These are phyloP conservation scores for Ganoderma meredithae DNA, from an alignment of 1,284 basidiomycete genomes.

Conservation along the genomic window DNA sequence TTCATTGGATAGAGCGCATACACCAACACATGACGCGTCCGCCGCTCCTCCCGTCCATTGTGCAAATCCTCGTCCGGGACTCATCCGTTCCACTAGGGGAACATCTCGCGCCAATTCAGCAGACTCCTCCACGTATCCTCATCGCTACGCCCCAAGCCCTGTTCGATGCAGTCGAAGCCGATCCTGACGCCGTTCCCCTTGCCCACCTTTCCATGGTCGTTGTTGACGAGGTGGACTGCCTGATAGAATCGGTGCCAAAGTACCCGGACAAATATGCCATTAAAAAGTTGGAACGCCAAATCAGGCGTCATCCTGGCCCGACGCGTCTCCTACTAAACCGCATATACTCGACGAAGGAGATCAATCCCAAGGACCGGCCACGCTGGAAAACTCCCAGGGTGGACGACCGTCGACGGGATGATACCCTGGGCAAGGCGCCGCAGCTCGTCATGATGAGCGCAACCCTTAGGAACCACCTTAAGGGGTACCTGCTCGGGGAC, in stretches of 20 bases:
- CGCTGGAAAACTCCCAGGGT: constrained; percentile 2
- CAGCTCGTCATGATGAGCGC: constrained; percentile 76
- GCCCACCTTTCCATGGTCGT: constrained; percentile 60
- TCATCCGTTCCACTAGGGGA: constrained; percentile 39
- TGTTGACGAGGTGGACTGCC: constrained; percentile 78
- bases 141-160: constrained; percentile 76
- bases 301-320: constrained; percentile 60
- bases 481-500: constrained; percentile 56
- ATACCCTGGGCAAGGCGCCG: constrained; percentile 39
- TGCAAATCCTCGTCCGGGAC: constrained; percentile 69
- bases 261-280: constrained; percentile 46
- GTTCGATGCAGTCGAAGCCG: constrained; percentile 58
- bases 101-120: constrained; percentile 48
- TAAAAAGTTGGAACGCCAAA: constrained; percentile 48
- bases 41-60: constrained; percentile 48
- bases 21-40: constrained; percentile 41
- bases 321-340: constrained; percentile 65
- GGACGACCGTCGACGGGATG: neutral
- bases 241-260: constrained; percentile 56
- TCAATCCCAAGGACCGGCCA: constrained; percentile 4
- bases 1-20: constrained; percentile 71
- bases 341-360: constrained; percentile 48
- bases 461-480: constrained; percentile 65
- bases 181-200: constrained; percentile 53
- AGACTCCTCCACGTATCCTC: constrained; percentile 66